A percentile compares a stretch with the other conserved stretches of the same genome.
Conservation (phyloP, 176 grass and related monocot genomes). For the Paspalum notatum region DNA sequence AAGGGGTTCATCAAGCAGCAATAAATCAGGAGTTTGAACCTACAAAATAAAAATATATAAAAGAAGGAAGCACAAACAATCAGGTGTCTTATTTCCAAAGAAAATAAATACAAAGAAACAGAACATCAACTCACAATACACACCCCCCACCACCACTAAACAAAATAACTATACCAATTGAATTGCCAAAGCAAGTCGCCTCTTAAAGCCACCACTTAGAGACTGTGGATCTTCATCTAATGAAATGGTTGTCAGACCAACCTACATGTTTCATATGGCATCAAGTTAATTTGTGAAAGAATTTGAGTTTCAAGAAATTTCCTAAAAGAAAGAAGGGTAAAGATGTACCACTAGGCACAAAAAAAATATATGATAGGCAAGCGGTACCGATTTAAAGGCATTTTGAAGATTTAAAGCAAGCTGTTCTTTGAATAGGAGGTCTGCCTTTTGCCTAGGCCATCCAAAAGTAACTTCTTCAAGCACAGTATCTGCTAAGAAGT, state of each 20-base stretch:
- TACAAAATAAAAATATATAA: constrained; percentile 46
- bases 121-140: not conserved
- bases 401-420: constrained; percentile 73
- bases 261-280: constrained; percentile 46
- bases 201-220: constrained; percentile 90
- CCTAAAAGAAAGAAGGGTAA: not conserved
- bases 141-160: not conserved
- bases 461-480: constrained; percentile 93
- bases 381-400: constrained; percentile 70
- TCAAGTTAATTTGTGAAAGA: not conserved
- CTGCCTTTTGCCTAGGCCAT: constrained; percentile 81
- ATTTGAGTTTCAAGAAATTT: constrained; percentile 21
- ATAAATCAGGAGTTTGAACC: constrained; percentile 85
- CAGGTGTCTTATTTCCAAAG: not conserved
- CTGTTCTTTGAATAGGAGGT: constrained; percentile 51
- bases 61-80: not conserved
- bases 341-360: not conserved
- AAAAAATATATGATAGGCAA: not conserved
- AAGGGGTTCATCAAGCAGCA: constrained; percentile 89
- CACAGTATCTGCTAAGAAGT: constrained; percentile 87
- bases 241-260: constrained; percentile 72
- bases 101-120: not conserved
- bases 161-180: constrained; percentile 65
- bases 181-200: constrained; percentile 84
- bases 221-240: constrained; percentile 80